Evolutionary conservation across 768 basidiomycete species (phyloP), one percentile per base, ranked within the genome.

Genomic region (Chalciporus pseudorubinellus): DNA sequence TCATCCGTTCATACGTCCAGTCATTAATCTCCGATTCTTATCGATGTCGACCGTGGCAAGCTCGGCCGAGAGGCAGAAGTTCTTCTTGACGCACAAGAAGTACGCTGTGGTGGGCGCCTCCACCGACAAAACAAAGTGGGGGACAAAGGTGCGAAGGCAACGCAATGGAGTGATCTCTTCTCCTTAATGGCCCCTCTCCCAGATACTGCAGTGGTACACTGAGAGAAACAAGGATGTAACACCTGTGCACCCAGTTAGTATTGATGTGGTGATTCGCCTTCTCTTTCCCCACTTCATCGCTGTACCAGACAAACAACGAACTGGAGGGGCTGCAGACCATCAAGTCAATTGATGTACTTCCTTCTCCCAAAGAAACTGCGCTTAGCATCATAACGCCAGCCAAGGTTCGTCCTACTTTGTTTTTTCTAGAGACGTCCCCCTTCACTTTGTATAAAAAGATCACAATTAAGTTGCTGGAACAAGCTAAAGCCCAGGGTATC

Each of bases 101-200:
- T 94, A 78, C 50, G 92, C 89, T 28, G 90, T 93, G 22, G 81
- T 90, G 13, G 91, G 92, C 20, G 89, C 89, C 4, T 92, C 88
- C 39, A 91, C 83, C 55, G 85, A 92, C 68, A 76, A 80, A 60
- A 74, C 73, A 50, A 93, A 92, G 72, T 89, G 75, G 64, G 91
- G 92, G 26, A 89, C 87, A 48, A 88, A 82, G 77, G 90, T 76
- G 38, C 29, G 67, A 21, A 10, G 6, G 3, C n/a, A 5, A 20
- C n/a, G 0, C 31, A 9, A n/a, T 29, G 11, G 21, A 29, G 39
- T 19, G 3, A 16, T 10, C 18, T 22, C 24, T 10, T 49, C 29
- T 28, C 34, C 22, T 40, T 21, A 44, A 16, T 6, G 16, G 9
- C 18, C 44, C 42, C 36, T 44, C 39, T 36, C n/a, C 45, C 48